Evolutionary conservation across 2,329 filamentous ascomycete genomes (phyloP), one percentile per base, ranked within the genome.

Genomic region (Ophidiomyces ophidiicola): DNA sequence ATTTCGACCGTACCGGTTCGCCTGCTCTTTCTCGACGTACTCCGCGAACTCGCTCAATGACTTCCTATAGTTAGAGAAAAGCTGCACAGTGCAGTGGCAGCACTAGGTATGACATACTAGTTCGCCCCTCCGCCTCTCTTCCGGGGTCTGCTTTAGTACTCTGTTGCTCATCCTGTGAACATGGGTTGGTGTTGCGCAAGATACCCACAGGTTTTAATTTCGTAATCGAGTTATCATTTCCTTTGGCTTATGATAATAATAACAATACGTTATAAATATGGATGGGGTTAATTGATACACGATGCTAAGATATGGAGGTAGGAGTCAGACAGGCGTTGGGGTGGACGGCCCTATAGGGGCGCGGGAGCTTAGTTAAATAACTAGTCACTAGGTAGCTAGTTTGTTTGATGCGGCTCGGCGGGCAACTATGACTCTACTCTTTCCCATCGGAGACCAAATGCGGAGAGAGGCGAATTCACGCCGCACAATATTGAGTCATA

Each of bases 21-120:
- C 78, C 61, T 96, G 90, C 59, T 96, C 87, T 58, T 86, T 82
- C 61, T 96, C 86, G 48, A 94, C 90, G 54, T 94, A 96, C 54
- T 98, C 90, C 60, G 87, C 86, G 58, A 98, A 98, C 53, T 96
- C 90, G 66, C 82, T 90, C 41, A 98, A 72, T 8, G 88, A 87
- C 74, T 78, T 41, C 8, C 18, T 11, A 34, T 36, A 32, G 37
- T 39, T 14, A 39, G 32, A 32, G 11, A 15, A 21, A n/a, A 3
- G 15, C 11, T 24, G 14, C 5, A 14, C 12, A n/a, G n/a, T 15
- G 14, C 18, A 12, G 12, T 10, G 20, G 6, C 12, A 31, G 18
- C 10, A 3, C 44, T 25, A 39, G 36, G 34, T 15, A 24, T 29
- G 8, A 52, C 72, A 44, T 73, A 88, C 84, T 45, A 82, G 76